These are phyloP conservation scores for Quercus ilex DNA, from an alignment of 306 rosid species.

Conservation along the genomic window DNA sequence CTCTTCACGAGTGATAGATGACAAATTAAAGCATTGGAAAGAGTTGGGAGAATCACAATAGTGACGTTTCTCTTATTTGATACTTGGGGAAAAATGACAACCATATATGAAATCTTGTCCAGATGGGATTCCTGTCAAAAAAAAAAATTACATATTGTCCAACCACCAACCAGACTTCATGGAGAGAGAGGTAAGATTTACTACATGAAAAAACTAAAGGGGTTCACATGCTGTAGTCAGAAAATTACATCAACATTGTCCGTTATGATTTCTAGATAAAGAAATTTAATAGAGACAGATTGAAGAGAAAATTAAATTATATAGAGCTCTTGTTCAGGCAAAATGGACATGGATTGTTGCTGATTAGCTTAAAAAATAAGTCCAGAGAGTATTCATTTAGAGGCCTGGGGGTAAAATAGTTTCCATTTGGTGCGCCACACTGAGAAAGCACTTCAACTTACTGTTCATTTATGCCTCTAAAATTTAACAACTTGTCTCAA, in stretches of 20 bases:
- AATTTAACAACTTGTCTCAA: not conserved
- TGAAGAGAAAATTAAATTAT: not conserved
- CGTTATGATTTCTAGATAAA: not conserved
- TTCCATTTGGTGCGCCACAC: not conserved
- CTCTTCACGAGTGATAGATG: constrained; percentile 4
- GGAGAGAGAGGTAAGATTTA: not conserved
- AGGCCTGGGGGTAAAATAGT: not conserved
- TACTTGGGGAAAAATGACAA: constrained; percentile 32
- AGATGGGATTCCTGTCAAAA: not conserved
- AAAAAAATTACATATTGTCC: not conserved
- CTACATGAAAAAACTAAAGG: not conserved
- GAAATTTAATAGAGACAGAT: not conserved
- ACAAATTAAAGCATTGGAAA: constrained; percentile 16
- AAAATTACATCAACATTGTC: not conserved
- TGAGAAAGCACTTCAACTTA: not conserved
- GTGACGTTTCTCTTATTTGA: constrained; percentile 22
- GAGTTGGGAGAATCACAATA: constrained; percentile 29
- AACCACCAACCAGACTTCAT: not conserved
- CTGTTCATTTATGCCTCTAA: not conserved
- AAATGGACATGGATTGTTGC: not conserved
- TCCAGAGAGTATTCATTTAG: not conserved
- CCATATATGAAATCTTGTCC: not conserved
- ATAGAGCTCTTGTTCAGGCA: not conserved
- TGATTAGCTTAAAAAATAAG: not conserved
- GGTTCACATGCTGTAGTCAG: constrained; percentile 5